Percentiles rank a stretch among this genome's conserved stretches.
These are phyloP conservation scores for Teratosphaeria zuluensis DNA, from an alignment of 2,329 filamentous ascomycete genomes.

Conservation along the genomic window DNA sequence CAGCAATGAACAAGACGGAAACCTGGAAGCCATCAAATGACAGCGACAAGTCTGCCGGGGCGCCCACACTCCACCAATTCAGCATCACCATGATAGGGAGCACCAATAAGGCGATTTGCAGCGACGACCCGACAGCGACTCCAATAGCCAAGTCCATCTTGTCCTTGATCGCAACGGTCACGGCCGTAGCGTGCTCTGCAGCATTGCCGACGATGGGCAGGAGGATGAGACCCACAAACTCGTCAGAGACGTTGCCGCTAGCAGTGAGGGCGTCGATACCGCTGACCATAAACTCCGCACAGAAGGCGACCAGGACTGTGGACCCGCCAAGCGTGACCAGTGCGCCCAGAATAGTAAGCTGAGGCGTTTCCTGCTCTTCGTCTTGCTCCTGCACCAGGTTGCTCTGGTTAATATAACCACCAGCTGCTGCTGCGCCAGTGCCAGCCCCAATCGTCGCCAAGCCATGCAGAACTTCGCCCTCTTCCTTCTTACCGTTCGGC, in stretches of 20 bases:
- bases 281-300: slow-evolving; percentile 56
- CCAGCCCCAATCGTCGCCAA: slow-evolving; percentile 45
- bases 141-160: slow-evolving; percentile 61
- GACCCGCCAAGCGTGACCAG: slow-evolving; percentile 60
- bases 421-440: slow-evolving; percentile 41
- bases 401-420: slow-evolving; percentile 38
- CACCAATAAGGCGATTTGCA: slow-evolving; percentile 56
- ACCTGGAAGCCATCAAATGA: slow-evolving; percentile 87
- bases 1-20: slow-evolving; percentile 48
- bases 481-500: slow-evolving; percentile 35
- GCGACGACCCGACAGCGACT: slow-evolving; percentile 55
- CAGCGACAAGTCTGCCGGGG: slow-evolving; percentile 50
- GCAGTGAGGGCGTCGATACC: slow-evolving; percentile 48
- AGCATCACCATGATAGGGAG: slow-evolving; percentile 49
- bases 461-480: slow-evolving; percentile 40
- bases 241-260: slow-evolving; percentile 40
- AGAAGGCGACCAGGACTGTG: slow-evolving; percentile 71
- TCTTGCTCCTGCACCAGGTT: slow-evolving; percentile 44
- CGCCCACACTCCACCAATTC: slow-evolving; percentile 48
- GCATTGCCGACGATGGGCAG: slow-evolving; percentile 58
- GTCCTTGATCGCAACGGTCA: slow-evolving; percentile 52
- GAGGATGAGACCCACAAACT: slow-evolving; percentile 55
- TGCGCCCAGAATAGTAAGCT: slow-evolving; percentile 63
- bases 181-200: slow-evolving; percentile 55
- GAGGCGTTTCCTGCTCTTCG: slow-evolving; percentile 62